These are phyloP conservation scores for Leishmania braziliensis DNA, from an alignment of 208 protist genomes.

Conservation along the genomic window DNA sequence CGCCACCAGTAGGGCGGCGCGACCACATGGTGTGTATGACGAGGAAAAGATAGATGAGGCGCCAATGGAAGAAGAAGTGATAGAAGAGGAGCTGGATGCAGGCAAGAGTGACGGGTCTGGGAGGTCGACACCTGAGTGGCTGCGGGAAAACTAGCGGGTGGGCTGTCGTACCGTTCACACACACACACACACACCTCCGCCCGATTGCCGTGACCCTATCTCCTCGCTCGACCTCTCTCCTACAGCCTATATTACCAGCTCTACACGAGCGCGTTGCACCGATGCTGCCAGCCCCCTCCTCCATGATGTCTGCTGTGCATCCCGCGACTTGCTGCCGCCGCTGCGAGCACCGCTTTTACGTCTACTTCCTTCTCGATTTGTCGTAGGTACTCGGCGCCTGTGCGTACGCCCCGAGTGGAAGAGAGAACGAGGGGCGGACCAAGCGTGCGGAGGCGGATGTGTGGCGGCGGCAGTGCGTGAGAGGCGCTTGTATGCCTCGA, in stretches of 20 bases:
- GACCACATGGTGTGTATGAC: conserved; percentile 2
- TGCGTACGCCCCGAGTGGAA: not conserved
- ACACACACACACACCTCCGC: not conserved
- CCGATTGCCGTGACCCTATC: not conserved
- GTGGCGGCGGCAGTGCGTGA: not conserved
- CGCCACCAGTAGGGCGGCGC: not conserved
- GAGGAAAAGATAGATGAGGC: not conserved
- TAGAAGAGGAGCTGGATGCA: conserved; percentile 25
- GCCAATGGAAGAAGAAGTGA: conserved; percentile 4
- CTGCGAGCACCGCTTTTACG: not conserved
- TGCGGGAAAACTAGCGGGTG: conserved; percentile 21
- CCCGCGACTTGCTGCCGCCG: not conserved
- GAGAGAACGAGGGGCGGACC: not conserved
- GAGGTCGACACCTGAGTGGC: conserved; percentile 44
- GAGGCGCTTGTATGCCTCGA: not conserved
- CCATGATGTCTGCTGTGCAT: too few relatives aligned
- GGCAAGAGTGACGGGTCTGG: conserved; percentile 25
- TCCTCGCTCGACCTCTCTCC: not conserved
- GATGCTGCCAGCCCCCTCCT: not conserved
- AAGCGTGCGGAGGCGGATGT: not conserved
- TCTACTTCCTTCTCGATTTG: not conserved
- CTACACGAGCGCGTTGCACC: not conserved
- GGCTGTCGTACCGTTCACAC: not conserved
- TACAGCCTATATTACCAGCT: not conserved
- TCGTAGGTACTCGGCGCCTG: not conserved